A percentile compares a stretch with the other conserved stretches of the same genome.
Evolutionary conservation across 176 grass and related monocot species (phyloP).

Genomic region (Triticum dicoccoides): DNA sequence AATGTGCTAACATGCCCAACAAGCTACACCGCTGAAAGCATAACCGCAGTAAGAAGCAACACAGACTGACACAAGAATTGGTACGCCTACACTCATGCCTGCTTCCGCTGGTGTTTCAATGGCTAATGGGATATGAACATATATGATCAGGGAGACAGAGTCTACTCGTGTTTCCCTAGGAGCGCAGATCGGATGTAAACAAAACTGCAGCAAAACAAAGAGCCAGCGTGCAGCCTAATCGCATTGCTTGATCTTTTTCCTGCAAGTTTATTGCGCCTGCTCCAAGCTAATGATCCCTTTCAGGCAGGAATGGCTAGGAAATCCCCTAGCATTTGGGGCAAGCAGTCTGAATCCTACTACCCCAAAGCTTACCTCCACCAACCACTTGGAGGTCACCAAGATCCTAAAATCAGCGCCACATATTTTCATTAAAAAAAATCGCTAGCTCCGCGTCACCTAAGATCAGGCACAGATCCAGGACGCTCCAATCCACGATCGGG

Average conservation of each 20-base stretch:
- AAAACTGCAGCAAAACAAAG: not conserved
- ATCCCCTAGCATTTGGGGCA: not conserved
- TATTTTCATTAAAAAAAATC: too few species aligned
- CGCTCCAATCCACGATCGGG: not conserved
- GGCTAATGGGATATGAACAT: not conserved
- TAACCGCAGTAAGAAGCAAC: not conserved
- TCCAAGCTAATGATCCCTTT: not conserved
- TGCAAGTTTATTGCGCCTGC: not conserved
- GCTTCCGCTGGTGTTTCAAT: not conserved
- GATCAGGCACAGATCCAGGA: slow-evolving; percentile 9
- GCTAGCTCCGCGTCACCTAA: not conserved
- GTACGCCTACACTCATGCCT: not conserved
- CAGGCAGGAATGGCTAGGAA: not conserved
- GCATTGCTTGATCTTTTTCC: not conserved
- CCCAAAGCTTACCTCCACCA: not conserved
- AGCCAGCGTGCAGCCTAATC: not conserved
- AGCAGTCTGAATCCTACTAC: not conserved
- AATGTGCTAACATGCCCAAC: not conserved
- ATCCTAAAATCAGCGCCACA: not conserved
- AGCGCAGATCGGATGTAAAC: not conserved
- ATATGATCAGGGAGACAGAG: not conserved
- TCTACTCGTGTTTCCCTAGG: too few species aligned
- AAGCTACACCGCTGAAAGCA: not conserved
- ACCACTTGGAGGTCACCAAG: not conserved
- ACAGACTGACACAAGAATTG: not conserved